phyloP scores from a whole-genome alignment of 768 basidiomycete species.

The Russula griseocarnosa region DNA sequence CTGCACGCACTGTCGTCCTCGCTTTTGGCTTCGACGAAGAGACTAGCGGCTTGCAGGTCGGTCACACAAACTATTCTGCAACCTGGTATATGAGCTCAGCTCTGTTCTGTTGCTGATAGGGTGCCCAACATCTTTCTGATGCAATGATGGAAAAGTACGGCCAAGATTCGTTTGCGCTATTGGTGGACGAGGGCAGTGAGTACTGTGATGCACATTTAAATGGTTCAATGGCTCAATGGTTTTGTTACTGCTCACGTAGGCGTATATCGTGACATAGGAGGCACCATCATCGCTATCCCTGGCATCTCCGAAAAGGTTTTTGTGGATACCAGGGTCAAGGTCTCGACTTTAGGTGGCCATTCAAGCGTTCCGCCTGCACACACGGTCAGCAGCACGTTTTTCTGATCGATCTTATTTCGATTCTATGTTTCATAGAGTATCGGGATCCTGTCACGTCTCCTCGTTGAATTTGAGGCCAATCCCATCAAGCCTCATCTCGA shows the following conservation, averaged over 20 bases:
- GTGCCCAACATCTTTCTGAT: slow-evolving; percentile 47
- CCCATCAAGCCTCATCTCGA: slow-evolving; percentile 31
- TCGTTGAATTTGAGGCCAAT: slow-evolving; percentile 24
- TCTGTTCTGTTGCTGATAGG: slow-evolving; percentile 41
- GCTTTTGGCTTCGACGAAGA: slow-evolving; percentile 45
- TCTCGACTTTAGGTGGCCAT: slow-evolving; percentile 74
- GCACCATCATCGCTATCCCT: slow-evolving; percentile 54
- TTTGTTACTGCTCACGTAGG: slow-evolving; percentile 34
- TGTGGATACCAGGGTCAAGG: slow-evolving; percentile 57
- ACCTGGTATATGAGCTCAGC: not conserved
- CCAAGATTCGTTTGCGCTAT: slow-evolving; percentile 62
- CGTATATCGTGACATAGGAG: slow-evolving; percentile 49
- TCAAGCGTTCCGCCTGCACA: slow-evolving; percentile 80
- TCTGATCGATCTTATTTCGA: not conserved
- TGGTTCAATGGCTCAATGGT: too few species aligned
- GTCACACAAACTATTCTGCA: not conserved
- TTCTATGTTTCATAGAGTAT: too few species aligned
- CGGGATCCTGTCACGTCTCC: slow-evolving; percentile 59
- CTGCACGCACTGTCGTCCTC: slow-evolving; percentile 34
- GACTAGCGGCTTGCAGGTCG: slow-evolving; percentile 31
- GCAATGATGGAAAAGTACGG: slow-evolving; percentile 62
- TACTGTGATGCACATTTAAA: slow-evolving; percentile 4
- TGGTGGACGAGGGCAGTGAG: slow-evolving; percentile 86
- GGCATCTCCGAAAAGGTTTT: slow-evolving; percentile 74
- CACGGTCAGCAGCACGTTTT: slow-evolving; percentile 47